These are phyloP conservation scores for Mycocentrospora acerina DNA, from an alignment of 2,329 filamentous ascomycete species.

Conservation along the genomic window DNA sequence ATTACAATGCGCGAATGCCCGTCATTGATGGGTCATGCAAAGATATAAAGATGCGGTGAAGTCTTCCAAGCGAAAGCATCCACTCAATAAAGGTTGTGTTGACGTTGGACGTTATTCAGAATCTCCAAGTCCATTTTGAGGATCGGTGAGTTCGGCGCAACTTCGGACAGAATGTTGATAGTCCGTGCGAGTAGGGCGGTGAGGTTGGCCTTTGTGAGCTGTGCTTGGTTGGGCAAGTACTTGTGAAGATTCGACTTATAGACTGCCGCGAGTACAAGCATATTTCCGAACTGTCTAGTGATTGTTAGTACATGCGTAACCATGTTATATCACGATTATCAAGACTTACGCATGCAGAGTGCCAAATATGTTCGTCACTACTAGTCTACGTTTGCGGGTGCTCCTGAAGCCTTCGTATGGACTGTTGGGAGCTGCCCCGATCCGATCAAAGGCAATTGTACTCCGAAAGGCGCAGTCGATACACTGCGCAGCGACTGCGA, in stretches of 20 bases:
- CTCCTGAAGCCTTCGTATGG: constrained; percentile 51
- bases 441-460: constrained; percentile 76
- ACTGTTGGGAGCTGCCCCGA: constrained; percentile 43
- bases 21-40: too few relatives aligned
- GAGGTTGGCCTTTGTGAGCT: constrained; percentile 29
- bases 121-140: constrained; percentile 74
- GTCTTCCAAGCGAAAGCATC: too few relatives aligned
- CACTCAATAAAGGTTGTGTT: constrained; percentile 15
- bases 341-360: constrained; percentile 88
- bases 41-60: neutral
- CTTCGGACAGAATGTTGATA: constrained; percentile 71
- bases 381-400: constrained; percentile 63
- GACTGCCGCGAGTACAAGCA: constrained; percentile 83
- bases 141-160: constrained; percentile 72
- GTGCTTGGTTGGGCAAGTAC: constrained; percentile 30
- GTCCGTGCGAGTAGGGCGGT: constrained; percentile 52
- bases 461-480: constrained; percentile 72
- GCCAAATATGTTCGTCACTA: constrained; percentile 95
- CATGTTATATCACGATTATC: neutral
- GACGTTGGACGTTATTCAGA: constrained; percentile 51
- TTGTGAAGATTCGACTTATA: constrained; percentile 59
- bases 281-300: constrained; percentile 89
- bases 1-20: neutral
- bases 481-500: constrained; percentile 33
- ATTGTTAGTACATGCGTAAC: constrained; percentile 9